Base-by-base conservation (phyloP, 208 protist species). In the Leishmania major region DNA sequence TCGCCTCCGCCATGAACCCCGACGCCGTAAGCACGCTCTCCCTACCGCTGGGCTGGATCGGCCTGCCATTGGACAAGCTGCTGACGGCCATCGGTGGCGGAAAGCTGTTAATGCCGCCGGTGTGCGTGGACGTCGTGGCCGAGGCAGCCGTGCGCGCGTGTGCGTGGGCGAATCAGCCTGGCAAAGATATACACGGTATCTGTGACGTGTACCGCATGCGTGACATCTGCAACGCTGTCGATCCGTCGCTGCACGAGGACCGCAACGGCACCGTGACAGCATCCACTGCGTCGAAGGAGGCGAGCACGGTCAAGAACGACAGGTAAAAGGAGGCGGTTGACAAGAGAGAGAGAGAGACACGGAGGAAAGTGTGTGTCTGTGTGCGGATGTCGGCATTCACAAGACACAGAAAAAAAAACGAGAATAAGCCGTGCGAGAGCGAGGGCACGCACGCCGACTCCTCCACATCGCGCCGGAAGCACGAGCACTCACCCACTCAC, bases 141-240 rank as follows among this genome's bases (percentile, higher is more conserved):
- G 89, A 93, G 88, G 85, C 92, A 35, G 91, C 88, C n/a, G 80
- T 96, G 73, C 89, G 88, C 28, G 88, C 89, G 17, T 91, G 87
- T 69, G 93, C 88, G 17, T 93, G 87, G 85, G 78, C 79, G n/a
- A 75, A 47, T 35, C 19, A 67, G 15, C 64, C 84, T 4, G 82
- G 83, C 25, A 25, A 64, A 0, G 83, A 87, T 66, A 71, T 93
- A 2, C 84, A 80, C 59, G 91, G 88, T 22, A 80, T 93, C 47
- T 82, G 91, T n/a, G 88, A 95, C 47, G 87, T 91, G n/a, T 89
- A 91, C 80, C 64, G 83, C 37, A 95, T 97, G 93, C 85, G 91
- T 60, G 85, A 92, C 62, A 82, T 96, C 40, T 92, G 90, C 72
- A 53, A 60, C 53, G 76, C 75, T 25, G 19, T 43, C 11, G 69